These are phyloP conservation scores for Tephrocybe sp. DNA, from an alignment of 768 basidiomycete species.

Conservation along the genomic window DNA sequence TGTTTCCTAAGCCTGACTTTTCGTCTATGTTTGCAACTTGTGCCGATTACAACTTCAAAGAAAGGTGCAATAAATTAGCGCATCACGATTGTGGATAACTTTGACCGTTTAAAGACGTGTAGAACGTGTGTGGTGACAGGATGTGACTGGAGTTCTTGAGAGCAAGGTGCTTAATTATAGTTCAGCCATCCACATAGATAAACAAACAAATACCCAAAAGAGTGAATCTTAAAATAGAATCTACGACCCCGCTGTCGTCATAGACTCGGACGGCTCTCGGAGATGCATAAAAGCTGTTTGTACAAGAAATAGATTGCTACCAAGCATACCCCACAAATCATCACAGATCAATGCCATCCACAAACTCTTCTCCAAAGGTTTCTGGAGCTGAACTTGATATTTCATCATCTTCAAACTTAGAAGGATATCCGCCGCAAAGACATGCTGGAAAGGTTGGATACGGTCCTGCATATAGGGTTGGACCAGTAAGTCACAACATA, in stretches of 20 bases:
- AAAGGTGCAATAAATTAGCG: too few species aligned
- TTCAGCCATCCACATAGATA: too few species aligned
- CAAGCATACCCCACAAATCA: too few species aligned
- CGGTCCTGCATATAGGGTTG: constrained; percentile 38
- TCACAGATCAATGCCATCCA: constrained; percentile 6
- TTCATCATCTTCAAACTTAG: background rate
- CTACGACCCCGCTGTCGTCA: background rate
- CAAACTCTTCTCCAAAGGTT: constrained; percentile 14
- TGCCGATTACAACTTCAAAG: background rate
- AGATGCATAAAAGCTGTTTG: too few species aligned
- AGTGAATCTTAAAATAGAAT: background rate
- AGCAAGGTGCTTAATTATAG: too few species aligned
- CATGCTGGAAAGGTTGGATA: constrained; percentile 46
- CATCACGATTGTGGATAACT: too few species aligned
- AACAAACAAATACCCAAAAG: too few species aligned
- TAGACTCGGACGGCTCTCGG: background rate
- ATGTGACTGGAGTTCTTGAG: too few species aligned
- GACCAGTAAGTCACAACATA: constrained; percentile 27
- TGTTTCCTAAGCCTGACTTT: constrained; percentile 1
- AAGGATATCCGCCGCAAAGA: constrained; percentile 37
- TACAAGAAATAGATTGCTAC: too few species aligned
- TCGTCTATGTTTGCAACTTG: background rate
- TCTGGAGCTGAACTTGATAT: constrained; percentile 1
- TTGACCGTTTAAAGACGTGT: too few species aligned
- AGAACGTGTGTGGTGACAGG: too few species aligned